phyloP scores from a whole-genome alignment of 495 filamentous ascomycete genomes.

The Thozetella sp. region DNA sequence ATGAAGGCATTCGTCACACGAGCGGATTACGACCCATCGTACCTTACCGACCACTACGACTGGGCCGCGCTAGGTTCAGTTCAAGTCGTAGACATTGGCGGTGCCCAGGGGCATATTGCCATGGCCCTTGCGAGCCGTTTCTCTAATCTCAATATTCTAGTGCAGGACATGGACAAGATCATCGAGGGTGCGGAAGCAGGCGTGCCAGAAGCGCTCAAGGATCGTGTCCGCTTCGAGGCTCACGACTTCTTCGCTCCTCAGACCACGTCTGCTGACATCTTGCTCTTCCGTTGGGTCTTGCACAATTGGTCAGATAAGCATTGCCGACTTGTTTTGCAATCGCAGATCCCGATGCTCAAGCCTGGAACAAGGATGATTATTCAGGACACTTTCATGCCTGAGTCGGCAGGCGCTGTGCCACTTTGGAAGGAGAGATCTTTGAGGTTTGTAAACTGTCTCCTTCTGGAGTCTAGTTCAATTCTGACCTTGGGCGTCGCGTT shows the following conservation, averaged over 20 bases:
- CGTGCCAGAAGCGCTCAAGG: constrained; percentile 8
- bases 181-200: constrained; percentile 18
- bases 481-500: too few relatives aligned
- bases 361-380: constrained; percentile 35
- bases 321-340: constrained; percentile 36
- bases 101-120: constrained; percentile 12
- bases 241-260: constrained; percentile 53
- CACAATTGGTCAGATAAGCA: constrained; percentile 51
- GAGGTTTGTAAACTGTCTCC: too few relatives aligned
- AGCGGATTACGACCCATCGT: constrained; percentile 6
- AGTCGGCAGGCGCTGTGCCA: too few relatives aligned
- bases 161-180: constrained; percentile 29
- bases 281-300: constrained; percentile 51
- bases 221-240: constrained; percentile 29
- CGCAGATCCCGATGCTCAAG: constrained; percentile 39
- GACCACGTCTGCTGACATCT: constrained; percentile 47
- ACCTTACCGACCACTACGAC: constrained; percentile 16
- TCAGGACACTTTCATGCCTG: constrained; percentile 26
- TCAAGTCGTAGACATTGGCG: constrained; percentile 36
- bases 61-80: constrained; percentile 17
- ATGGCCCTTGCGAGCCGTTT: constrained; percentile 11
- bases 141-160: constrained; percentile 11
- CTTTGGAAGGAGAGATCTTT: too few relatives aligned
- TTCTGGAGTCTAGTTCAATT: too few relatives aligned
- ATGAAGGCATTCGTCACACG: constrained; percentile 15